Base-by-base conservation (phyloP, 192 early-diverging fungal genomes). In the Kappamyces sp. region DNA sequence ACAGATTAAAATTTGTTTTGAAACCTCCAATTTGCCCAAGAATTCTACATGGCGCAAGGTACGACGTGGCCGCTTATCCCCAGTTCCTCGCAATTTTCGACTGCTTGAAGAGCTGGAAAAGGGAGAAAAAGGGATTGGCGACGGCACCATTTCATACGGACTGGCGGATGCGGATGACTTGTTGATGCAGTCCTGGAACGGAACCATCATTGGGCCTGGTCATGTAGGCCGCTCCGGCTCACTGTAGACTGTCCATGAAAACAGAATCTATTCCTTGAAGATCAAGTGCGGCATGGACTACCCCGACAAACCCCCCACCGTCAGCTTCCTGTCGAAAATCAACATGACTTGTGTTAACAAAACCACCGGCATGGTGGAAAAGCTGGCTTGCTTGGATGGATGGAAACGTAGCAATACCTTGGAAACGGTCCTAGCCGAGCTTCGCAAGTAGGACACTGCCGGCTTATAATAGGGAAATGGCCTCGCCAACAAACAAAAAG, bases 81-180 rank as follows among this genome's bases (percentile, higher is more conserved):
- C 60, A 92, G 92, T 94, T 69, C 96, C 96, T 47, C 88, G 94
- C 67, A 97, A 93, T 75, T 97, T 99, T 72, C 83, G 89, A 60
- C 85, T 99, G 60, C 76, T 99, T 33, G 91, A 93, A 60, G 96
- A 99, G 71, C 86, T 97, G 35, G 96, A 99, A 68, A 91, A 92
- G 73, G 92, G 91, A 47, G 94, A 96, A 66, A 97, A 99, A 77
- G 91, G 90, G 44, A 82, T 88, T 67, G 91, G 94, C 51, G 94
- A 96, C 71, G 93, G 92, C 5, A 86, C 87, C 39, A 90, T 87
- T 75, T 90, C 86, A 67, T 99, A 97, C 70, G 96, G 96, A 35
- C 78, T 99, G 41, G 77, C 80, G 34, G 83, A 94, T 62, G 72
- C 76, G 10, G 93, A 94, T 54, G 87, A 92, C 69, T 67, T 84